Conservation (phyloP, 805 yeast species). For the Diddensiella caesifluorescens region DNA sequence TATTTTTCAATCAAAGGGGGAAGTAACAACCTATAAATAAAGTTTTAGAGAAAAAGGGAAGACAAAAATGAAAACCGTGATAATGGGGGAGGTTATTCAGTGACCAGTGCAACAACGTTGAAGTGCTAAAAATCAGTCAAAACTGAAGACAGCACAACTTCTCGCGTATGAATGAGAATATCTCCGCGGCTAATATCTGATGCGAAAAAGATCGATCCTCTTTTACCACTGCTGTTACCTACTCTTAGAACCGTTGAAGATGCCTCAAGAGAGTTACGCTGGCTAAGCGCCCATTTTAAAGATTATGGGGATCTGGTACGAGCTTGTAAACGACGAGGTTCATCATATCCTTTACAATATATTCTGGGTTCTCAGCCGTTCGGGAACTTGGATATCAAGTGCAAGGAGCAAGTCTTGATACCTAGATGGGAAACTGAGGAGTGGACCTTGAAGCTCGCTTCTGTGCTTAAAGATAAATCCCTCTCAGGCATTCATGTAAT, state of each 20-base stretch:
- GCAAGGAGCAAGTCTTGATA: constrained; percentile 64
- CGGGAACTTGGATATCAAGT: constrained; percentile 56
- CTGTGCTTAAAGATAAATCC: constrained; percentile 11
- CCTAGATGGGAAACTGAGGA: constrained; percentile 97
- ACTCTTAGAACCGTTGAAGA: constrained; percentile 22
- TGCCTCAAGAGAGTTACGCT: constrained; percentile 54
- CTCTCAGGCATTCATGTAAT: constrained; percentile 33
- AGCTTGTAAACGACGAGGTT: constrained; percentile 52
- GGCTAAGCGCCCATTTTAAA: constrained; percentile 55
- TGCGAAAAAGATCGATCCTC: constrained; percentile 19
- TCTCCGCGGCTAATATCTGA: constrained; percentile 11
- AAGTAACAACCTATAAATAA: too few species aligned
- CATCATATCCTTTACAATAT: constrained; percentile 72
- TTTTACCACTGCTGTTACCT: constrained; percentile 23
- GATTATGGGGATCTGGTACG: constrained; percentile 40
- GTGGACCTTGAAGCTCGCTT: constrained; percentile 54
- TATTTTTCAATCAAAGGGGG: not conserved
- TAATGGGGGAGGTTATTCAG: too few species aligned
- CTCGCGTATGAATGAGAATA: constrained; percentile 20
- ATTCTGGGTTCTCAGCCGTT: constrained; percentile 84
- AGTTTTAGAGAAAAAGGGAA: too few species aligned
- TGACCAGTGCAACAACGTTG: too few species aligned
- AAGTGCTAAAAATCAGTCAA: too few species aligned
- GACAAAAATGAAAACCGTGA: too few species aligned
- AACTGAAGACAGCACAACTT: too few species aligned